These are phyloP conservation scores for Podila epigama DNA, from an alignment of 192 early-diverging fungal genomes.

Conservation along the genomic window DNA sequence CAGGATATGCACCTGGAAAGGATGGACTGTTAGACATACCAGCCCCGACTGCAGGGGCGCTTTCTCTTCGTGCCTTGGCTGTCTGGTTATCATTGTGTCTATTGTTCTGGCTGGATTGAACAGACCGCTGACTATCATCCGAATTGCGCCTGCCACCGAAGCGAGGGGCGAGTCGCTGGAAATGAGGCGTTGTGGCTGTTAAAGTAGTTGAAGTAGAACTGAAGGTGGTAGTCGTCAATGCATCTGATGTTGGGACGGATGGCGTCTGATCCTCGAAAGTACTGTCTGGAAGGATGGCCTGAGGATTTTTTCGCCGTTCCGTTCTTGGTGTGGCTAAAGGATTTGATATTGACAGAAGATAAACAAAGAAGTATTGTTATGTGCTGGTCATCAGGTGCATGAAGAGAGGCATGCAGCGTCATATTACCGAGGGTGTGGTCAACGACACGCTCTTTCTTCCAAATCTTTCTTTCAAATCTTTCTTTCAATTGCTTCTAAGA, in stretches of 20 bases:
- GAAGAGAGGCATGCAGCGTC: too few species aligned
- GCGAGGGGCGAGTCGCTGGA: neutral
- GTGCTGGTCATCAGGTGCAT: too few species aligned
- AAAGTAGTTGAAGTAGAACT: too few species aligned
- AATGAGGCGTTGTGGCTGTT: neutral
- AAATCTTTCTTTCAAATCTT: too few species aligned
- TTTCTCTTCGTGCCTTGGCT: neutral
- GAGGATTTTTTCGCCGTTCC: constrained; percentile 23
- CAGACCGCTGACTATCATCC: neutral
- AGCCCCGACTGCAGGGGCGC: neutral
- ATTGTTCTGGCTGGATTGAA: neutral
- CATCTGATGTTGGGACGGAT: neutral
- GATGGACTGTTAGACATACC: constrained; percentile 1
- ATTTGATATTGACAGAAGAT: neutral
- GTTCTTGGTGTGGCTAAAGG: neutral
- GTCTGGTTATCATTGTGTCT: neutral
- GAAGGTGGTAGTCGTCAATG: neutral
- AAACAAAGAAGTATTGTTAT: neutral
- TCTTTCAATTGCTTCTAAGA: too few species aligned
- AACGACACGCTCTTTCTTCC: too few species aligned
- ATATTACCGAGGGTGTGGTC: too few species aligned
- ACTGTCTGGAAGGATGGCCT: constrained; percentile 36
- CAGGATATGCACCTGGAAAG: neutral
- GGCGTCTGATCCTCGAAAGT: neutral
- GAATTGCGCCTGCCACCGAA: neutral